Percentiles rank a stretch among this genome's conserved stretches.
phyloP scores from a whole-genome alignment of 2,329 filamentous ascomycete genomes.

The Rutstroemia sp. region DNA sequence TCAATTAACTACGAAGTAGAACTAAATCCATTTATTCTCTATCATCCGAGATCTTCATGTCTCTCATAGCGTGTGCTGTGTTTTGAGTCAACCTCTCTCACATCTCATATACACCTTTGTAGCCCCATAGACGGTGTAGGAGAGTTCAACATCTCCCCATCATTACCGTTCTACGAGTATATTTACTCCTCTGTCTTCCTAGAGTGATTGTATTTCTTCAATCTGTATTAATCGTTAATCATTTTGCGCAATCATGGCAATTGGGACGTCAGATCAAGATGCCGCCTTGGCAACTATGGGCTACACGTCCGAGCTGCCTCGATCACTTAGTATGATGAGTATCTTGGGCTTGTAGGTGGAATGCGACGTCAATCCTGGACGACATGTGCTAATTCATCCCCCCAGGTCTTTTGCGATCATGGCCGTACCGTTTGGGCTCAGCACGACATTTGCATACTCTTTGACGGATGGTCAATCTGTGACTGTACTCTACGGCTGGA shows the following conservation, averaged over 20 bases:
- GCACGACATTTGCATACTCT: conserved; percentile 61
- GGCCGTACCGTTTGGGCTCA: conserved; percentile 46
- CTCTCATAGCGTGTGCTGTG: conserved; percentile 9
- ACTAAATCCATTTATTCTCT: conserved; percentile 5
- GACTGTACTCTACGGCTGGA: conserved; percentile 64
- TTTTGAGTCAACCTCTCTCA: background rate
- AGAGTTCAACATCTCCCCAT: background rate
- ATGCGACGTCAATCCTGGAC: background rate
- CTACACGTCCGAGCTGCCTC: conserved; percentile 59
- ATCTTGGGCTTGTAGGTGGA: conserved; percentile 46
- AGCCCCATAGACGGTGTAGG: background rate
- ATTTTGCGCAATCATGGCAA: background rate
- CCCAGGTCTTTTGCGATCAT: conserved; percentile 62
- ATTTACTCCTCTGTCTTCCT: background rate
- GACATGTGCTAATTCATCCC: background rate
- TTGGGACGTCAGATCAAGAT: conserved; percentile 4
- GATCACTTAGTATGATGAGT: conserved; percentile 61
- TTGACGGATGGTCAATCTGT: conserved; percentile 62
- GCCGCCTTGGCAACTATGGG: conserved; percentile 38
- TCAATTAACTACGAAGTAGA: background rate
- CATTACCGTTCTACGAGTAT: background rate
- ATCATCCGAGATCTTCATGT: conserved; percentile 12
- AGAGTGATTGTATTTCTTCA: background rate
- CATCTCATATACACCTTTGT: background rate
- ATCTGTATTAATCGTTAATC: background rate